Percentiles rank a stretch among this genome's conserved stretches.
phyloP scores from a whole-genome alignment of 441 rosid genomes.

The Arabidopsis lyrata region DNA sequence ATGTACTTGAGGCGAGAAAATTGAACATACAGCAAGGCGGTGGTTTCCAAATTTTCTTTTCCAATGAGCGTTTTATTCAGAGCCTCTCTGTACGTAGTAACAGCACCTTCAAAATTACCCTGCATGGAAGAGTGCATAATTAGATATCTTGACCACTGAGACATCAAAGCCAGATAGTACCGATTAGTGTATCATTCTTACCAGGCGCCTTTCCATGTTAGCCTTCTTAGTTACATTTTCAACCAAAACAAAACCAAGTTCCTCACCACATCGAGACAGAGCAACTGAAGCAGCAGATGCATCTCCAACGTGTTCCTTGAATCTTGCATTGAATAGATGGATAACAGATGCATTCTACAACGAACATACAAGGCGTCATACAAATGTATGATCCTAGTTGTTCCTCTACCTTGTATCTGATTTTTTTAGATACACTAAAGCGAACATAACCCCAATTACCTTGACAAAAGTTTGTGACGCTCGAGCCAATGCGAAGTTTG shows the following conservation, averaged over 20 bases:
- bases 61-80: conserved; percentile 58
- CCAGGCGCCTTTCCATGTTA: conserved; percentile 93
- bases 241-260: conserved; percentile 64
- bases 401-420: conserved; percentile 1
- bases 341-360: conserved; percentile 71
- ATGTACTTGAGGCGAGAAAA: conserved; percentile 72
- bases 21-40: conserved; percentile 64
- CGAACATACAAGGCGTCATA: conserved; percentile 33
- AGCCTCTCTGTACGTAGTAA: conserved; percentile 65
- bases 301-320: conserved; percentile 77
- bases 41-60: conserved; percentile 50
- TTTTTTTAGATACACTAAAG: conserved; percentile 5
- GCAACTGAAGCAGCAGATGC: conserved; percentile 67
- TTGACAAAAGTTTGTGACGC: conserved; percentile 73
- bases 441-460: conserved; percentile 50
- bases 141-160: conserved; percentile 25
- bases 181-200: conserved; percentile 41
- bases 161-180: conserved; percentile 25
- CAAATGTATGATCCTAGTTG: conserved; percentile 1
- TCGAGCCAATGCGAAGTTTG: conserved; percentile 77
- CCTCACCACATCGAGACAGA: conserved; percentile 53
- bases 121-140: conserved; percentile 44
- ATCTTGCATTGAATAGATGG: conserved; percentile 78
- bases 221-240: conserved; percentile 69
- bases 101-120: conserved; percentile 79